Base-by-base conservation (phyloP, 305 asterid genomes). In the Fraxinus baroniana region DNA sequence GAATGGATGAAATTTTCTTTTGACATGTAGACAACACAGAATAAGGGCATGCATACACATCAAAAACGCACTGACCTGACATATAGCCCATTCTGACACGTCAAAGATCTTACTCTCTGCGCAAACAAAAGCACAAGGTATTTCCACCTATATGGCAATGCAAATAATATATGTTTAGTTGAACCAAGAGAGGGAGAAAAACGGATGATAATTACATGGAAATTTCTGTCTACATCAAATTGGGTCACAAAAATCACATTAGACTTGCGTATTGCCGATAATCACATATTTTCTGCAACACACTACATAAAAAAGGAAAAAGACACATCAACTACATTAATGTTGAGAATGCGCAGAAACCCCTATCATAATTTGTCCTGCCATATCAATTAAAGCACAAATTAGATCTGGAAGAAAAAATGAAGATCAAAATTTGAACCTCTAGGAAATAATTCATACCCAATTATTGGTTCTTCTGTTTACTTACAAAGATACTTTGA, bases 1-100 rank as follows among this genome's bases (percentile, higher is more conserved):
- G 68, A 36, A 64, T 18, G 46, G 72, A 55, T 26, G 20, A 71
- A n/a, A 26, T 37, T 80, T 7, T 30, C 18, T 70, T 70, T 6
- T 10, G 5, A 18, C 71, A 22, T 22, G 39, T 46, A 83, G 35
- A 78, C 18, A 7, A 22, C 49, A 70, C 55, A 81, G 32, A 78
- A 66, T 32, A 77, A 26, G 79, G 73, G 26, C 72, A 32, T 49
- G 77, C 72, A 70, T 62, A 83, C 77, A 62, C 35, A 62, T 18
- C 72, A 76, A 78, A 74, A 26, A 62, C 28, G 70, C 77, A 86
- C 95, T 39, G 68, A 95, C 99, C 98, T 97, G 99, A 84, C 99
- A 97, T 87, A 90, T 91, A 32, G 99, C 99, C 99, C 99, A 97
- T 87, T 97, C 99, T 1, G 99, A 97, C 49, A 97, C 99, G 82